phyloP scores from a whole-genome alignment of 2,329 filamentous ascomycete genomes.

The Hypoxylon sp. region DNA sequence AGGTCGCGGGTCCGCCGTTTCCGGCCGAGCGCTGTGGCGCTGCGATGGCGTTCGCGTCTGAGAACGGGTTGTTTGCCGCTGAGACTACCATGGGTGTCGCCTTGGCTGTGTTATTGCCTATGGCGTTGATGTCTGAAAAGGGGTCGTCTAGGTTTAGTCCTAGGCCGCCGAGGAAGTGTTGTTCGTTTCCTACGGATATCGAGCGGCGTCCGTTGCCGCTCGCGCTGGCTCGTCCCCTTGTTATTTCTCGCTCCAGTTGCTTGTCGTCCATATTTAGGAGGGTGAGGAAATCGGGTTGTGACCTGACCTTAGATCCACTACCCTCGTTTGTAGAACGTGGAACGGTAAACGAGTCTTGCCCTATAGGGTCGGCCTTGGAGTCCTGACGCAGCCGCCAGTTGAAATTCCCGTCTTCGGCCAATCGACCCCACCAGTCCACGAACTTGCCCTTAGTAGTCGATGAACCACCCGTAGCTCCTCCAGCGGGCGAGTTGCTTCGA shows the following conservation, averaged over 20 bases:
- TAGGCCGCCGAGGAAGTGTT: conserved; percentile 60
- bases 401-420: conserved; percentile 59
- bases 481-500: conserved; percentile 56
- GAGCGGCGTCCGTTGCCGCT: conserved; percentile 50
- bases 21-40: conserved; percentile 53
- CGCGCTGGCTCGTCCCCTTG: conserved; percentile 42
- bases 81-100: conserved; percentile 56
- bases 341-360: conserved; percentile 50
- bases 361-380: conserved; percentile 47
- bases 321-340: conserved; percentile 49
- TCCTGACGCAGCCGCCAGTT: conserved; percentile 57
- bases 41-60: conserved; percentile 63
- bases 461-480: conserved; percentile 37
- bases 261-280: conserved; percentile 61
- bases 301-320: conserved; percentile 35
- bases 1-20: conserved; percentile 54
- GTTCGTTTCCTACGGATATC: conserved; percentile 56
- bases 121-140: conserved; percentile 65
- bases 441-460: conserved; percentile 58
- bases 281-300: conserved; percentile 62
- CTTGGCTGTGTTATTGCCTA: conserved; percentile 58
- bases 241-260: conserved; percentile 52
- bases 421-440: conserved; percentile 63
- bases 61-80: conserved; percentile 62
- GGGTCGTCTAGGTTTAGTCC: conserved; percentile 61